Evolutionary conservation across 495 filamentous ascomycete species (phyloP), one percentile per base, ranked within the genome.

Genomic region (Bombardia bombarda): DNA sequence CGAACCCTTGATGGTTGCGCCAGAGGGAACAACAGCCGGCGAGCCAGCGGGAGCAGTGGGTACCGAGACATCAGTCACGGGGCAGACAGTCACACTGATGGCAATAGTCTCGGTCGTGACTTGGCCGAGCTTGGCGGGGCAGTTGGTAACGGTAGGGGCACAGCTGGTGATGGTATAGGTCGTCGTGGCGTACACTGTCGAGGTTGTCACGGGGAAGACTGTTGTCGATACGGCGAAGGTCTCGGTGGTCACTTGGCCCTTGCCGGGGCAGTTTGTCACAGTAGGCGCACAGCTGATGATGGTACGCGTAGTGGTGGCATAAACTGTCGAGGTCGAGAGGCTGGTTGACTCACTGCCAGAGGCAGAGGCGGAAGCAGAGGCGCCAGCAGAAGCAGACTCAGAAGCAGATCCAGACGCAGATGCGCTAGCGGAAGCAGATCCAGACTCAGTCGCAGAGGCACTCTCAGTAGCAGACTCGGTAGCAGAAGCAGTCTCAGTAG

Each of bases 231-330:
- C 30, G 10, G 63, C 53, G 22, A 70, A 47, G 7, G 52, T 62
- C 38, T 66, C 55, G 32, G 68, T 70, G n/a, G 58, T 56, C 10
- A 70, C 63, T 24, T 45, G 32, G 3, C 48, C 53, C 6, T 34
- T 19, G n/a, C 40, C 49, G 17, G 51, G 58, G 71, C 47, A 82
- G 69, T 78, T 58, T 45, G 74, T 79, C 47, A 83, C 74, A 32
- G 64, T 68, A 23, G 79, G 60, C 45, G 66, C 70, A 62, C 81
- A 85, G 21, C 69, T 70, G 1, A 70, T 79, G 49, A 80, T 64
- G 10, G 78, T 80, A 43, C 73, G 60, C 42, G 62, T 61, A 32
- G 60, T 74, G 7, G 79, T 82, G 2, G 63, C 61, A 51, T 63
- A 74, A 21, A 78, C 62, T 23, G 76, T 54, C 35, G 52, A 59